These are phyloP conservation scores for Claviceps lovelessii DNA, from an alignment of 2,329 filamentous ascomycete genomes.

Conservation along the genomic window DNA sequence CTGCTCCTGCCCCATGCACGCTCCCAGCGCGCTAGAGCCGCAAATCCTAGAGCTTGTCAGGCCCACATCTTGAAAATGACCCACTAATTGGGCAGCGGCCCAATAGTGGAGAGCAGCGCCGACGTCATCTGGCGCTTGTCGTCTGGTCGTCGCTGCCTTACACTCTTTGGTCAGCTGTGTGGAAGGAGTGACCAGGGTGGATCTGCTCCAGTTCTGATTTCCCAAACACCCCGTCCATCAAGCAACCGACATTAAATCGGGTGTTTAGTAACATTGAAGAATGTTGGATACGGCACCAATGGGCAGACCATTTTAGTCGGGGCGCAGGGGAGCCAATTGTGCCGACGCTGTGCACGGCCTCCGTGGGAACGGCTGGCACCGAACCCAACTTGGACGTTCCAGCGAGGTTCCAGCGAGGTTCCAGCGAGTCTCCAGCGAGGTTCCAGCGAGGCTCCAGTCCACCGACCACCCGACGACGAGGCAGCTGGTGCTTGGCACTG, in stretches of 20 bases:
- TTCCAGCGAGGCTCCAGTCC: too few species aligned
- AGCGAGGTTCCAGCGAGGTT: neutral
- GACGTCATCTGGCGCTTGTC: neutral
- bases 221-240: neutral
- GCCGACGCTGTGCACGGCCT: neutral
- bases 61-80: neutral
- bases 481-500: too few species aligned
- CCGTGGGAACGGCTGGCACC: neutral
- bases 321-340: neutral
- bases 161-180: neutral
- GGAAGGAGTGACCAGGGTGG: neutral
- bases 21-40: constrained; percentile 3
- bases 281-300: neutral
- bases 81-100: neutral
- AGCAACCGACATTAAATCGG: neutral
- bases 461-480: neutral
- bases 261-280: neutral
- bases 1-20: neutral
- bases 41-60: neutral
- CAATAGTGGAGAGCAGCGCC: neutral
- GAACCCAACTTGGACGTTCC: neutral
- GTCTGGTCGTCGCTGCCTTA: neutral
- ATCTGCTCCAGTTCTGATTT: neutral
- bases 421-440: neutral
- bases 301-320: neutral